Evolutionary conservation across 2,329 filamentous ascomycete genomes (phyloP), one percentile per base, ranked within the genome.

Genomic region (Cercospora sp.): DNA sequence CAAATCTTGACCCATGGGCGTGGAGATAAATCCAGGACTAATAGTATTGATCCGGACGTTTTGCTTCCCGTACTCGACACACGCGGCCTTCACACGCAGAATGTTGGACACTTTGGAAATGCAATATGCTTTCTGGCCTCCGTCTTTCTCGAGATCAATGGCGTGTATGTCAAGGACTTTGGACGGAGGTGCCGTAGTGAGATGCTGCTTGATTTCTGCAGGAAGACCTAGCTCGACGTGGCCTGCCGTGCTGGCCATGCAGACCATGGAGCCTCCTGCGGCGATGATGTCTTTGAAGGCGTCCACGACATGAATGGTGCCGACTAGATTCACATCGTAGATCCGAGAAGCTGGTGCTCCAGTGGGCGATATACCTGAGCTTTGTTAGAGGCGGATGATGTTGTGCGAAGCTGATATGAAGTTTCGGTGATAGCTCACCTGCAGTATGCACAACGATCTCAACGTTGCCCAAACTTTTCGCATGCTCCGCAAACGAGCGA

Each of bases 41-140:
- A 69, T 58, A 28, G 49, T 58, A 24, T 69, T 69, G 40, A 69
- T 66, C 3, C 63, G 49, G 18, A 60, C 67, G 4, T 63, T 59
- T 43, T 40, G 53, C 9, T 59, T 51, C 4, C 58, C 63, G 45
- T 66, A 68, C 5, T 59, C 37, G 13, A n/a, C 10, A 6, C 59
- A 60, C 2, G 28, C n/a, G 2, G 45, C 67, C 28, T 61, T 21
- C 26, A 66, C 60, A 6, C 67, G 63, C 1, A 69, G 18, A 12
- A 63, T 61, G 30, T 69, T 66, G 8, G 67, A 37, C 9, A 26
- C 34, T 49, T 69, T 69, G 5, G 67, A 61, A 51, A 66, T 40
- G 24, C 28, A 51, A 32, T 69, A 69, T 12, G 67, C 67, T 32
- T 28, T 21, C 4, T 57, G 37, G 9, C 49, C 37, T 10, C 26